phyloP scores from a whole-genome alignment of 495 filamentous ascomycete genomes.

The Penicillium coffeae region DNA sequence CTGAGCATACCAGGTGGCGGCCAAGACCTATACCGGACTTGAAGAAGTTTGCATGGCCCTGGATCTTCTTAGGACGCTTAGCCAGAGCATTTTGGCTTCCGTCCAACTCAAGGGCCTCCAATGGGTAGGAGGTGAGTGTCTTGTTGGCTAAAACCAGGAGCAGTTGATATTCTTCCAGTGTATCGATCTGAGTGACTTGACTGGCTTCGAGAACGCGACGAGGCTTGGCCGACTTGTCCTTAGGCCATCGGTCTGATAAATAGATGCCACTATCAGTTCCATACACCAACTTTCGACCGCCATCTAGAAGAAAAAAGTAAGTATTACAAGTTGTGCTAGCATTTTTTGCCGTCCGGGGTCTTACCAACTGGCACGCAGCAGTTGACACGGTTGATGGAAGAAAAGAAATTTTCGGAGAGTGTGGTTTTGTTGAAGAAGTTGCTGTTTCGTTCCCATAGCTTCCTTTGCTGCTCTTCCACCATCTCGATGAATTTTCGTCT shows the following conservation, averaged over 20 bases:
- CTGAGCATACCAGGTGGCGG: constrained; percentile 89
- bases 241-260: constrained; percentile 82
- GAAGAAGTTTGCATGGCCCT: constrained; percentile 96
- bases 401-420: constrained; percentile 82
- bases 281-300: constrained; percentile 88
- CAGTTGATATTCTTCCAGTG: constrained; percentile 89
- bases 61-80: constrained; percentile 95
- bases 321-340: too few relatives aligned
- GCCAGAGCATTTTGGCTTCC: constrained; percentile 67
- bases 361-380: constrained; percentile 86
- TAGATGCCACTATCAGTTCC: constrained; percentile 94
- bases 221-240: constrained; percentile 71
- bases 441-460: constrained; percentile 72
- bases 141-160: constrained; percentile 92
- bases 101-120: constrained; percentile 77
- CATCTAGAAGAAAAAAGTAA: constrained; percentile 58
- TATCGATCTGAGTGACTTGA: constrained; percentile 91
- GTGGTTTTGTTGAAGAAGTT: constrained; percentile 92
- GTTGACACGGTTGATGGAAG: constrained; percentile 75
- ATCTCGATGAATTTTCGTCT: constrained; percentile 94
- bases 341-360: too few relatives aligned
- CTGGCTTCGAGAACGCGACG: constrained; percentile 79
- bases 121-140: constrained; percentile 78
- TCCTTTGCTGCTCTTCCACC: constrained; percentile 85
- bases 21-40: constrained; percentile 93